Percentiles rank a stretch among this genome's conserved stretches.
phyloP scores from a whole-genome alignment of 164 flowering plant genomes.

The Nymphaea thermarum region DNA sequence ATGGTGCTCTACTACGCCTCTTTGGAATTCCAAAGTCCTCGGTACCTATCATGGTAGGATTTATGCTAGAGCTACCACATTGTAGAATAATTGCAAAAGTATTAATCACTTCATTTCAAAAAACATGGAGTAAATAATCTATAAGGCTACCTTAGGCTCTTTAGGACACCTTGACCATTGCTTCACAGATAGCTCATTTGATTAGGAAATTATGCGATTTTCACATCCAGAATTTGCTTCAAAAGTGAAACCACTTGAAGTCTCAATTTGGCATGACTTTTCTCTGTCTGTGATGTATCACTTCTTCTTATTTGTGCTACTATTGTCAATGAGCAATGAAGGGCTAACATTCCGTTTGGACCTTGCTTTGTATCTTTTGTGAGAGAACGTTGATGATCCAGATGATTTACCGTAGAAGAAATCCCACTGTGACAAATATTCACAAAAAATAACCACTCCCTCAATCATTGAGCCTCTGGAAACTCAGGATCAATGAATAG shows the following conservation, averaged over 20 bases:
- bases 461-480: conserved; percentile 53
- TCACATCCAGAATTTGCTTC: conserved; percentile 15
- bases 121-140: background rate
- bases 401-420: conserved; percentile 12
- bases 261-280: conserved; percentile 7
- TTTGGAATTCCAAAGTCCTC: conserved; percentile 20
- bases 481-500: conserved; percentile 72
- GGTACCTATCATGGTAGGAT: background rate
- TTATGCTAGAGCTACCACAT: conserved; percentile 13
- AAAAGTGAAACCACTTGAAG: too few species aligned
- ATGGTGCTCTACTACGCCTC: conserved; percentile 31
- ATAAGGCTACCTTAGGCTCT: conserved; percentile 19
- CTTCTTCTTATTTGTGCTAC: conserved; percentile 28
- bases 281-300: conserved; percentile 9
- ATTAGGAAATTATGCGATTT: background rate
- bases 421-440: conserved; percentile 28
- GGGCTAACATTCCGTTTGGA: conserved; percentile 42
- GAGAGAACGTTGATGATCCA: conserved; percentile 2
- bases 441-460: conserved; percentile 40
- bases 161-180: conserved; percentile 5
- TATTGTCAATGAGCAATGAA: conserved; percentile 21
- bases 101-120: conserved; percentile 1
- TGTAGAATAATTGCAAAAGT: conserved; percentile 6
- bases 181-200: conserved; percentile 12
- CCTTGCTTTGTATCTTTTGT: conserved; percentile 18